phyloP scores from a whole-genome alignment of 164 flowering plant species.

The Liquidambar formosana region DNA sequence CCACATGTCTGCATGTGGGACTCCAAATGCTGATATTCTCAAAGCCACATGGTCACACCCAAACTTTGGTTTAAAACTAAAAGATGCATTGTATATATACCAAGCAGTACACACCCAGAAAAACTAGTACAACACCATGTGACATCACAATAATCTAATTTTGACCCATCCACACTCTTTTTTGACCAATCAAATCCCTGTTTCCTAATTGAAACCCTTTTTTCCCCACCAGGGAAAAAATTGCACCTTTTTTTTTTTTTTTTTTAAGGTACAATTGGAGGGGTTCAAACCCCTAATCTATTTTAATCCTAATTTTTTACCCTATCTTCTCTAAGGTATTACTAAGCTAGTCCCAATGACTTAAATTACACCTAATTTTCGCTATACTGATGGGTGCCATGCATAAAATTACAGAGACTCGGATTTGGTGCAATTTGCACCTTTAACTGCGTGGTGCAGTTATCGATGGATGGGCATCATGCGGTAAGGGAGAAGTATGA shows the following conservation, averaged over 20 bases:
- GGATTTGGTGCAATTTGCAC: too few relatives aligned
- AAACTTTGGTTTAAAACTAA: not conserved
- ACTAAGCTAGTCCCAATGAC: too few relatives aligned
- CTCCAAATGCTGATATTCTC: constrained; percentile 22
- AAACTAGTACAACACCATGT: not conserved
- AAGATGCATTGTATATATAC: constrained; percentile 17
- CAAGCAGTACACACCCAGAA: constrained; percentile 23
- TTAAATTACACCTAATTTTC: too few relatives aligned
- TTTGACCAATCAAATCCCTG: constrained; percentile 1
- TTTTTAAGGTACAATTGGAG: not conserved
- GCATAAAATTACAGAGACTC: too few relatives aligned
- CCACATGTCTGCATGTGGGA: constrained; percentile 34
- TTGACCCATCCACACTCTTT: constrained; percentile 1
- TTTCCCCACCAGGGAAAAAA: too few relatives aligned
- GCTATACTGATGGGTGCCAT: too few relatives aligned
- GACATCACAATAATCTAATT: not conserved
- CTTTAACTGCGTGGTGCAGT: too few relatives aligned
- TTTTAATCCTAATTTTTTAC: too few relatives aligned
- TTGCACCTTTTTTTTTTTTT: not conserved
- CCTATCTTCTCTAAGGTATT: too few relatives aligned
- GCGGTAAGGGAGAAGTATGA: too few relatives aligned
- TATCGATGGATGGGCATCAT: too few relatives aligned
- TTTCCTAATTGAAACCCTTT: not conserved
- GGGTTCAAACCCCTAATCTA: too few relatives aligned
- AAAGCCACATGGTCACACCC: constrained; percentile 15